Base-by-base conservation (phyloP, 2,329 filamentous ascomycete genomes). In the Monosporascus sp. region DNA sequence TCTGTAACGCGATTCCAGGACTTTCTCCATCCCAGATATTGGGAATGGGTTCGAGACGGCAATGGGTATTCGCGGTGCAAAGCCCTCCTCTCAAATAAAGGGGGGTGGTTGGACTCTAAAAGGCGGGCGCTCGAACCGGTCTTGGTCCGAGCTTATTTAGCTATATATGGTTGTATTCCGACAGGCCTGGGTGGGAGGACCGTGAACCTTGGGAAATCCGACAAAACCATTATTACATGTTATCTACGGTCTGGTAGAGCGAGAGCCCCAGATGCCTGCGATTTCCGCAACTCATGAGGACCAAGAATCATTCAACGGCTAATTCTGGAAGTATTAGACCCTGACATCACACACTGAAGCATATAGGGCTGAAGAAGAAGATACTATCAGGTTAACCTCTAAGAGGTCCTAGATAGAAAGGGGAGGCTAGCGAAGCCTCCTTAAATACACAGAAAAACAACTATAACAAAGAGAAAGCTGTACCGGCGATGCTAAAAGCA, bases 111-210 rank as follows among this genome's bases (percentile, higher is more conserved):
- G n/a, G n/a, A n/a, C n/a, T n/a, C n/a, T n/a, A n/a, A n/a, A n/a
- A n/a, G n/a, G n/a, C n/a, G n/a, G n/a, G n/a, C n/a, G n/a, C n/a
- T n/a, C n/a, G n/a, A n/a, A n/a, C n/a, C n/a, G n/a, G n/a, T n/a
- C n/a, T n/a, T n/a, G n/a, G n/a, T n/a, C n/a, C n/a, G n/a, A n/a
- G n/a, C n/a, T n/a, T n/a, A n/a, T n/a, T n/a, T n/a, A n/a, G n/a
- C n/a, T n/a, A n/a, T n/a, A n/a, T n/a, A n/a, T n/a, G n/a, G n/a
- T n/a, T n/a, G n/a, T n/a, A n/a, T n/a, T n/a, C n/a, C n/a, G n/a
- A n/a, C n/a, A n/a, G n/a, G n/a, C n/a, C n/a, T n/a, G n/a, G n/a
- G 73, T 11, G 74, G 75, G 3, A 61, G 71, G 48, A 66, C 72
- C 24, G 70, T 78, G 6, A 68, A 64, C 1, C 63, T 71, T 51